Percentiles rank a stretch among this genome's conserved stretches.
Conservation (phyloP, 1,139 yeast genomes). For the Wickerhamomyces sp. region DNA sequence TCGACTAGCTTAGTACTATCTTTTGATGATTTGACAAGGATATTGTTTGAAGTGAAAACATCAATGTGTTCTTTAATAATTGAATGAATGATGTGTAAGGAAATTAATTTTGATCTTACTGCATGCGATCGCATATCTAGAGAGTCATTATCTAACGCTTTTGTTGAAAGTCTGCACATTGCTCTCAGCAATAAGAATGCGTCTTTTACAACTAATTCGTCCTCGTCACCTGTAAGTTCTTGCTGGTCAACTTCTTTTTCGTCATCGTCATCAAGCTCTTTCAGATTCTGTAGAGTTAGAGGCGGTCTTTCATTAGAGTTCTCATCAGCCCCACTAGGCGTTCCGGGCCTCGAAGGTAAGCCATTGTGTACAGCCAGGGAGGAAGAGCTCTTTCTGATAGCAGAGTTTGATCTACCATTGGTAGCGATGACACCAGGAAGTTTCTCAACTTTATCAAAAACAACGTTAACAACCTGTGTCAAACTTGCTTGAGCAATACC, state of each 20-base stretch:
- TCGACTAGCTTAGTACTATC: conserved; percentile 66
- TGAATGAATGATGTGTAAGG: conserved; percentile 84
- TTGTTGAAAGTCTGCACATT: conserved; percentile 88
- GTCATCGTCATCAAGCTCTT: conserved; percentile 51
- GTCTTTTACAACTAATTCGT: conserved; percentile 75
- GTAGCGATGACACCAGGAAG: conserved; percentile 16
- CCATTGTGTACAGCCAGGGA: conserved; percentile 4
- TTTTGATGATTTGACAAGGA: conserved; percentile 53
- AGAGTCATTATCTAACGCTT: conserved; percentile 66
- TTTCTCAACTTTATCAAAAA: conserved; percentile 68
- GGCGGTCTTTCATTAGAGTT: conserved; percentile 25
- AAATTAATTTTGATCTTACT: conserved; percentile 83
- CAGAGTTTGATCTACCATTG: conserved; percentile 3
- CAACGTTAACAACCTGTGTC: conserved; percentile 83
- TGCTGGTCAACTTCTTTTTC: conserved; percentile 48
- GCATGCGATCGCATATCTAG: conserved; percentile 88
- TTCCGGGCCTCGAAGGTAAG: conserved; percentile 3
- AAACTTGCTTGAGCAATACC: conserved; percentile 94
- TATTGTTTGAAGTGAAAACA: conserved; percentile 64
- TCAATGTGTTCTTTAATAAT: conserved; percentile 83
- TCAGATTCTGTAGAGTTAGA: conserved; percentile 57
- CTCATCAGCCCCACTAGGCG: conserved; percentile 5
- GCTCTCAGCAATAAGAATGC: conserved; percentile 92
- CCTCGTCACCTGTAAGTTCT: conserved; percentile 42
- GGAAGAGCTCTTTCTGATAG: conserved; percentile 7